Evolutionary conservation across 2,329 filamentous ascomycete species (phyloP).

Genomic region (Pseudocercospora macadamiae): DNA sequence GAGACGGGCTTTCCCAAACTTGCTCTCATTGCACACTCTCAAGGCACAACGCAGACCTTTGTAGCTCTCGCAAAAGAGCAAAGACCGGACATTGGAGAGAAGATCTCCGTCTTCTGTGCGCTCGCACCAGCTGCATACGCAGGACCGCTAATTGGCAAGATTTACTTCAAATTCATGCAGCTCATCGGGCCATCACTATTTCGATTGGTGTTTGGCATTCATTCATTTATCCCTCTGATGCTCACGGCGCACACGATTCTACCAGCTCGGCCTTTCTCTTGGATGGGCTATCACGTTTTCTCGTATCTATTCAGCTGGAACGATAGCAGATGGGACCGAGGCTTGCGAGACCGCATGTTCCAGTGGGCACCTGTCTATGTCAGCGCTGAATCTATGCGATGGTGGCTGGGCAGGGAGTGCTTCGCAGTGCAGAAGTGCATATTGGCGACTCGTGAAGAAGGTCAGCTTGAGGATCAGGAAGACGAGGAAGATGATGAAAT

Average conservation of each 20-base stretch:
- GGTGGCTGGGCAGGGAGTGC: slow-evolving; percentile 90
- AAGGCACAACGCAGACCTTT: slow-evolving; percentile 87
- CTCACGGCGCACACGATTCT: slow-evolving; percentile 76
- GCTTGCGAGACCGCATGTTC: slow-evolving; percentile 78
- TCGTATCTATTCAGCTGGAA: slow-evolving; percentile 88
- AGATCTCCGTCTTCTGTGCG: slow-evolving; percentile 86
- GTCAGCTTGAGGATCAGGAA: slow-evolving; percentile 61
- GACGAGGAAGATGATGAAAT: slow-evolving; percentile 47
- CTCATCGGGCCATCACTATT: slow-evolving; percentile 77
- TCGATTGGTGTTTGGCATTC: slow-evolving; percentile 82
- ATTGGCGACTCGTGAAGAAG: slow-evolving; percentile 74
- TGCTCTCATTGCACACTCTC: slow-evolving; percentile 82
- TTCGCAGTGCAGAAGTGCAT: slow-evolving; percentile 88
- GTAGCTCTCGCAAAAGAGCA: slow-evolving; percentile 90
- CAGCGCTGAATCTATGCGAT: slow-evolving; percentile 85
- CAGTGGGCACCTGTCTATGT: slow-evolving; percentile 92
- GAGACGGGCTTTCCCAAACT: slow-evolving; percentile 84
- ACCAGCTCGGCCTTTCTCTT: slow-evolving; percentile 71
- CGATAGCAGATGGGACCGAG: slow-evolving; percentile 81
- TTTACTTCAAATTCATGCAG: slow-evolving; percentile 91
- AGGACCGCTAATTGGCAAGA: slow-evolving; percentile 79
- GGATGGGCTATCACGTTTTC: slow-evolving; percentile 85
- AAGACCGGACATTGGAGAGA: slow-evolving; percentile 78
- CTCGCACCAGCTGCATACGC: slow-evolving; percentile 90
- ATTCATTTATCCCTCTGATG: slow-evolving; percentile 93